Base-by-base conservation (phyloP, 2,329 filamentous ascomycete genomes). In the Fusarium sp. region DNA sequence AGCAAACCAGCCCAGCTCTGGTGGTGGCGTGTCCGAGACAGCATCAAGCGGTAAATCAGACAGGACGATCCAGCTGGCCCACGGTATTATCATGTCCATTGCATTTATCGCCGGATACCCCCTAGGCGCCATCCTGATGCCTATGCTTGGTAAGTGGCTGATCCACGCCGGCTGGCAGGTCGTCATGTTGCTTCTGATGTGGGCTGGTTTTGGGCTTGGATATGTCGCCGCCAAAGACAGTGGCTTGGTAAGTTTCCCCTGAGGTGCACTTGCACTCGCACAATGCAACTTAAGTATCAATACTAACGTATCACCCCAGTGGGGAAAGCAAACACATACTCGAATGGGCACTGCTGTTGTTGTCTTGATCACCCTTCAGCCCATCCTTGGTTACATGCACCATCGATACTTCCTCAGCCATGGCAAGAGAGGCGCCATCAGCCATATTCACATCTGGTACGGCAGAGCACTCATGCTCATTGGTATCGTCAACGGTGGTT, bases 401-500 rank as follows among this genome's bases (percentile, higher is more conserved):
- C 89, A 91, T 76, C 72, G 75, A 32, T 78, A 87, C 74, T 91
- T 82, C 77, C 71, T 83, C 59, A 83, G 82, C 74, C 76, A 84
- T 57, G 78, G 83, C 55, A 46, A 73, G 27, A 86, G 89, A 38
- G 85, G 85, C 9, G 18, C 81, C 43, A 75, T 90, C 65, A 88
- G 87, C 67, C 79, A 90, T 69, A 75, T 81, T 2, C 90, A 92
- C 74, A 85, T 90, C 70, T 91, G 88, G 87, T 89, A 85, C 72
- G 90, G 90, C 15, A 84, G 89, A 20, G 72, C 80, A 3, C 77
- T 91, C 45, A 86, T 92, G 67, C 58, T 86, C 20, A 75, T 91
- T 5, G 89, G 87, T 27, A 82, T 91, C 46, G 76, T 91, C 71
- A 91, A 91, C 72, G 90, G 89, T 58, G 90, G 89, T 0, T 77